Evolutionary conservation across 768 basidiomycete genomes (phyloP).

Genomic region (Gelatoporia subvermispora): DNA sequence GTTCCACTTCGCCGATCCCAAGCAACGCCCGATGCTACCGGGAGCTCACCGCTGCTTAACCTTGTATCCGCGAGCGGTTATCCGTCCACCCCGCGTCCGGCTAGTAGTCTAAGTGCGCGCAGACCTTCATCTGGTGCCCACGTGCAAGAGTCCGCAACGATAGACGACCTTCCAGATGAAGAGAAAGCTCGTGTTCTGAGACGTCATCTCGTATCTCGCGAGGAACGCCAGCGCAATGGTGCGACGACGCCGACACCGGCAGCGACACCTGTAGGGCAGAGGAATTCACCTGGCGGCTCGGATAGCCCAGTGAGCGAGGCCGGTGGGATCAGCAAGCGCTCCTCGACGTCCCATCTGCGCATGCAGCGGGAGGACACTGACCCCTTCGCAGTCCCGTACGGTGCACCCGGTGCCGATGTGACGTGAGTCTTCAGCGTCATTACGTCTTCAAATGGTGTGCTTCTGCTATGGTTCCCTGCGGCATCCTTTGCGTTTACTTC

Average conservation of each 20-base stretch:
- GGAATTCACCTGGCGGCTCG: conserved; percentile 16
- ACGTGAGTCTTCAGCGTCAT: conserved; percentile 59
- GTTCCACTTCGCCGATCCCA: conserved; percentile 58
- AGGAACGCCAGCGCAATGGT: conserved; percentile 43
- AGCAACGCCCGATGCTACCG: conserved; percentile 24
- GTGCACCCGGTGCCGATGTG: conserved; percentile 84
- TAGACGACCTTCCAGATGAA: conserved; percentile 69
- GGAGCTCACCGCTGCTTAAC: conserved; percentile 10
- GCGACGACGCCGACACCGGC: conserved; percentile 7
- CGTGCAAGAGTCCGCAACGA: conserved; percentile 25
- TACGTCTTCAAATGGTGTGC: neutral
- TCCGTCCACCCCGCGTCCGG: conserved; percentile 11
- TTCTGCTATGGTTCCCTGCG: too few species aligned
- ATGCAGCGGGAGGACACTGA: conserved; percentile 49
- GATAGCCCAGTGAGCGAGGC: conserved; percentile 24
- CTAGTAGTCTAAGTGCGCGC: conserved; percentile 37
- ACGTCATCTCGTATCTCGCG: conserved; percentile 73
- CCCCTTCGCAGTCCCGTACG: conserved; percentile 82
- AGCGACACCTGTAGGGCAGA: neutral
- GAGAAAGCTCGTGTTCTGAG: conserved; percentile 81
- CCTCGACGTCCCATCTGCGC: conserved; percentile 21
- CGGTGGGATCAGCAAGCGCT: conserved; percentile 24
- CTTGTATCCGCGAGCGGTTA: neutral
- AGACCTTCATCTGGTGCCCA: conserved; percentile 21
- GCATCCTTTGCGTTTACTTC: too few species aligned